Base-by-base conservation (phyloP, 176 grass and related monocot species). In the Bonia amplexicaulis region DNA sequence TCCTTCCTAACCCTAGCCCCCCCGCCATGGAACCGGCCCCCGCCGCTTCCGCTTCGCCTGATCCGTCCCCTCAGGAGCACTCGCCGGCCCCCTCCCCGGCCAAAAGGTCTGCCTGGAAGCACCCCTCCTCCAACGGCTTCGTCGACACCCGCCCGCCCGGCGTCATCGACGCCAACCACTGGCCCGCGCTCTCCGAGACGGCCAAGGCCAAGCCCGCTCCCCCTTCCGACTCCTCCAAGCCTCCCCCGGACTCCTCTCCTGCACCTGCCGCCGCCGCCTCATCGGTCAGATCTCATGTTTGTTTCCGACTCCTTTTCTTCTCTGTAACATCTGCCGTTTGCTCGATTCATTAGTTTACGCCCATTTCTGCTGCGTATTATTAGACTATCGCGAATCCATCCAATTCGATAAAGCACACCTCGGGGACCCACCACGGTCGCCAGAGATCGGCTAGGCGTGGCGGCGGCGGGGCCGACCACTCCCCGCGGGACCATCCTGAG, bases 151-250 rank as follows among this genome's bases (percentile, higher is more conserved):
- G 79, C 27, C 55, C 78, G 20, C 74, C 87, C 14, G 80, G 39
- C 44, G 85, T 88, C 79, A 92, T 95, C 57, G 93, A 88, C 55
- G 85, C 83, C 16, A 84, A 22, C 25, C 78, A 76, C 65, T 95
- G 93, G 93, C 93, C 93, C 11, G 88, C 93, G 16, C 93, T 95
- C 35, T 90, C 90, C 26, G 90, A 88, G 71, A 85, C 88, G 3
- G 76, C 93, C 60, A 90, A 83, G 87, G 33, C 55, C 59, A 89
- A 86, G 80, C 77, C 77, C 22, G 33, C 65, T 13, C 77, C 75
- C 16, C 5, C 84, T 53, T 1, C 80, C 57, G 86, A 92, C 76
- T 42, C 87, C 44, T 66, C 80, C 44, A 80, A 68, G 63, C 45
- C 55, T 0, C 58, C 62, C 1, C 78, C 53, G 8, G 64, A 78